A percentile compares a stretch with the other conserved stretches of the same genome.
Conservation (phyloP, 768 basidiomycete genomes). For the Russula compacta region DNA sequence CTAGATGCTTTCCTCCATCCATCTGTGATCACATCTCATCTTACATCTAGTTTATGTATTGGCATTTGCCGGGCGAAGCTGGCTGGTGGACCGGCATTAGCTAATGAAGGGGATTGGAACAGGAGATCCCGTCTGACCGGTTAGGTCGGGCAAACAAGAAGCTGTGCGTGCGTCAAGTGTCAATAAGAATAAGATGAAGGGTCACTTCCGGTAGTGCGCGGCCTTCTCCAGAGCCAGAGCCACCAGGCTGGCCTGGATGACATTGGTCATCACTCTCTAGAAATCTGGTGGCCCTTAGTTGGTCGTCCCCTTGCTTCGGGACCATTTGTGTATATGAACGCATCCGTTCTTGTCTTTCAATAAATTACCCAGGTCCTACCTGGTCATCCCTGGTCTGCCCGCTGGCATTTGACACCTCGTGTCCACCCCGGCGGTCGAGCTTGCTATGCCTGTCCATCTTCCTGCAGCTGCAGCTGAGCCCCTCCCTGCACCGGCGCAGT, state of each 20-base stretch:
- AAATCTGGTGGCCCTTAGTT: slow-evolving; percentile 9
- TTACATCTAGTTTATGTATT: slow-evolving; percentile 8
- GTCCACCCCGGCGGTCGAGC: slow-evolving; percentile 2
- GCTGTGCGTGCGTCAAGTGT: background rate
- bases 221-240: slow-evolving; percentile 10
- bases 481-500: background rate
- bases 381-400: slow-evolving; percentile 5
- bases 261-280: slow-evolving; percentile 3
- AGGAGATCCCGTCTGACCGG: slow-evolving; percentile 12
- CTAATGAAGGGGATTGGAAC: slow-evolving; percentile 11
- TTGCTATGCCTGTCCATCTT: slow-evolving; percentile 5
- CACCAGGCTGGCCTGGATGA: slow-evolving; percentile 14
- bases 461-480: background rate
- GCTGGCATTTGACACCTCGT: slow-evolving; percentile 3
- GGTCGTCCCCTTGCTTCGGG: slow-evolving; percentile 14
- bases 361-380: slow-evolving; percentile 6
- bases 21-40: slow-evolving; percentile 15
- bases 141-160: slow-evolving; percentile 6
- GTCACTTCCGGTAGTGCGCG: slow-evolving; percentile 1
- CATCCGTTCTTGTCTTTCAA: background rate
- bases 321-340: slow-evolving; percentile 12
- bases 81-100: background rate
- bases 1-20: slow-evolving; percentile 17
- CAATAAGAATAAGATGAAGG: slow-evolving; percentile 4
- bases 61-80: slow-evolving; percentile 1